Evolutionary conservation across 2,329 filamentous ascomycete genomes (phyloP).

Genomic region (Xylariaceae sp.): DNA sequence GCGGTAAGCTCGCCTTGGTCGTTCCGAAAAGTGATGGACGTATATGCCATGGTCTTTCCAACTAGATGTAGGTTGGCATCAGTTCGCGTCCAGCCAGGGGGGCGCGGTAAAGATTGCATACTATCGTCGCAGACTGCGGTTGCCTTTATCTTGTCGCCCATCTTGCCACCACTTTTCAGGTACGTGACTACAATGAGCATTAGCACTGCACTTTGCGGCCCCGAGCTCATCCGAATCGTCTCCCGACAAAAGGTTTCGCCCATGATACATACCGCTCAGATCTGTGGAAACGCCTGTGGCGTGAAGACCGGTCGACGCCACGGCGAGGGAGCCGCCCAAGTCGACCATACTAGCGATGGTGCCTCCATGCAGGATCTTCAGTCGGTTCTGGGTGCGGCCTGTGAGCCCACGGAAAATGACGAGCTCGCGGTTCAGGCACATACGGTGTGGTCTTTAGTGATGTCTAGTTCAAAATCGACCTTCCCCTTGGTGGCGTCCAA

Average conservation of each 20-base stretch:
- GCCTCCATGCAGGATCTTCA: slow-evolving; percentile 70
- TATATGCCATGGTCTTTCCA: slow-evolving; percentile 57
- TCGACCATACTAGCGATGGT: slow-evolving; percentile 71
- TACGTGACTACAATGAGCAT: slow-evolving; percentile 52
- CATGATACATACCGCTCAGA: slow-evolving; percentile 48
- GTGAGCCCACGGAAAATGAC: not conserved
- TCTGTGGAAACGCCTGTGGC: slow-evolving; percentile 59
- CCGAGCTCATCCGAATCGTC: no score
- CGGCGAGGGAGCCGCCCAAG: slow-evolving; percentile 56
- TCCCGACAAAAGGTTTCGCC: no score
- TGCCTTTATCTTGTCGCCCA: slow-evolving; percentile 48
- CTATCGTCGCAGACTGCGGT: slow-evolving; percentile 56
- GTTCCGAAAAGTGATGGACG: slow-evolving; percentile 52
- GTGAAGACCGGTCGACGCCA: slow-evolving; percentile 56
- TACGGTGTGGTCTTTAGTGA: slow-evolving; percentile 68
- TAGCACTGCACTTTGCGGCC: no score
- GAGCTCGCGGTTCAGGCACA: slow-evolving; percentile 15
- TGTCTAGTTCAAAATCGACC: slow-evolving; percentile 70
- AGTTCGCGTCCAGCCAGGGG: no score
- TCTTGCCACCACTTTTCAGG: slow-evolving; percentile 48
- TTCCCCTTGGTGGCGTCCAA: slow-evolving; percentile 56
- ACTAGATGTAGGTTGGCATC: slow-evolving; percentile 31
- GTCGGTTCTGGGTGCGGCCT: slow-evolving; percentile 51
- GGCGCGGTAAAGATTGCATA: slow-evolving; percentile 22
- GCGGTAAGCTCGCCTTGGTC: slow-evolving; percentile 52